These are phyloP conservation scores for Calonectria pauciramosa DNA, from an alignment of 2,329 filamentous ascomycete genomes.

Conservation along the genomic window DNA sequence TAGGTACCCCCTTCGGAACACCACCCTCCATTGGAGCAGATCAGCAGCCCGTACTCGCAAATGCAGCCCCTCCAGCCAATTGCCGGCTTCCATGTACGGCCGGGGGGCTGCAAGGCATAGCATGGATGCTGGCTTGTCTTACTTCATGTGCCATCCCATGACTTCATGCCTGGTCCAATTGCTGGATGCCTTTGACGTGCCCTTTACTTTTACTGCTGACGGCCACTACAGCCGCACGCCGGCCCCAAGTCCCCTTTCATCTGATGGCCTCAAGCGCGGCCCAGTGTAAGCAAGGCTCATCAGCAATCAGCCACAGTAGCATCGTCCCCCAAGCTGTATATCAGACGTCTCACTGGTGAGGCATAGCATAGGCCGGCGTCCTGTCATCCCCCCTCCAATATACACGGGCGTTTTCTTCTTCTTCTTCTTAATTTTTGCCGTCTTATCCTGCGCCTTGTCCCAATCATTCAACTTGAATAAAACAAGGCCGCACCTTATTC, in stretches of 20 bases:
- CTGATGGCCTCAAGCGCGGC: not conserved
- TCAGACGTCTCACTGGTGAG: not conserved
- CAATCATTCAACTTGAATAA: not conserved
- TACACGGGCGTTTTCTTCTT: not conserved
- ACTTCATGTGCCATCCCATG: not conserved
- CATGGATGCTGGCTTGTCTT: not conserved
- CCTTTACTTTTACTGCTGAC: not conserved
- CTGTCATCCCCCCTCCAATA: not conserved
- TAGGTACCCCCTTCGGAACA: conserved; percentile 8
- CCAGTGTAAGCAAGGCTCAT: conserved; percentile 9
- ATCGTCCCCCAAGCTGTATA: not conserved
- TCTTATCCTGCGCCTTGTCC: not conserved
- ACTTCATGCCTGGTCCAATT: conserved; percentile 5
- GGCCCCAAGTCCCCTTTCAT: not conserved
- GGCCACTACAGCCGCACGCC: not conserved
- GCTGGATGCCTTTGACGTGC: not conserved
- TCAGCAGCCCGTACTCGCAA: conserved; percentile 11
- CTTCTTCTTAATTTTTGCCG: not conserved
- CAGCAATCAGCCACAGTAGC: not conserved
- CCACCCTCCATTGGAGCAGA: conserved; percentile 7
- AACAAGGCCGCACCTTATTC: not conserved
- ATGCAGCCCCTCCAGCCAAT: not conserved
- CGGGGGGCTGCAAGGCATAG: not conserved
- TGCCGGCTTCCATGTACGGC: not conserved
- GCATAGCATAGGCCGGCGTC: not conserved